Evolutionary conservation across 192 early-diverging fungal species (phyloP).

Genomic region (Bifiguratus adelaidae): DNA sequence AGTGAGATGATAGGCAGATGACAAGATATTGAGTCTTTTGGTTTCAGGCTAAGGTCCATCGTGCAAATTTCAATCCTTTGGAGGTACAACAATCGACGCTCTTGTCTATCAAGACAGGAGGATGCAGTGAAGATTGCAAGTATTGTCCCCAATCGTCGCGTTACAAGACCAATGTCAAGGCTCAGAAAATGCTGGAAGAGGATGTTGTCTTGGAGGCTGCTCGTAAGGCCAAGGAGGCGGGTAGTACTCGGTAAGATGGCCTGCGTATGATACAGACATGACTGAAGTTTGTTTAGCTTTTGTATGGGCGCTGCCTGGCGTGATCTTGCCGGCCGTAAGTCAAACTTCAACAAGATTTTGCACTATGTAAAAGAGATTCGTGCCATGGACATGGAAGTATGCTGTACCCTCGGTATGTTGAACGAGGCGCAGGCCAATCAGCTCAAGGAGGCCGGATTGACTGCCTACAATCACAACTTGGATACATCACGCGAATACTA

Average conservation of each 20-base stretch:
- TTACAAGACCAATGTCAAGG: constrained; percentile 59
- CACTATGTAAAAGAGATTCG: constrained; percentile 66
- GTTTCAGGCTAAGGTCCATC: constrained; percentile 61
- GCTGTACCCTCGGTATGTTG: constrained; percentile 79
- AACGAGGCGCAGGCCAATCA: constrained; percentile 56
- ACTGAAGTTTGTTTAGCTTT: constrained; percentile 31
- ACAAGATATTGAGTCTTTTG: background rate
- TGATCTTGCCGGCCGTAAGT: constrained; percentile 67
- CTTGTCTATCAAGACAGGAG: constrained; percentile 74
- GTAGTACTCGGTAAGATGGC: constrained; percentile 44
- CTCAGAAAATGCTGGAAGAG: constrained; percentile 56
- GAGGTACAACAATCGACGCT: constrained; percentile 76
- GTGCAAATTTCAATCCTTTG: constrained; percentile 51
- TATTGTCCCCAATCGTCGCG: constrained; percentile 74
- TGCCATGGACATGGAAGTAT: constrained; percentile 81
- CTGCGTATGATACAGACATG: too few species aligned
- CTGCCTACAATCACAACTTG: constrained; percentile 82
- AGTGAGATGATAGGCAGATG: constrained; percentile 10
- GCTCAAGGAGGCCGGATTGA: constrained; percentile 74
- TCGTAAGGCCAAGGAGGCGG: constrained; percentile 61
- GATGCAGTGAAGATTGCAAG: constrained; percentile 75
- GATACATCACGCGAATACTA: constrained; percentile 74
- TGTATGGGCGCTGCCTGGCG: constrained; percentile 88
- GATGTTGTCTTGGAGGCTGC: constrained; percentile 64
- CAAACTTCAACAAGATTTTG: constrained; percentile 72